Conservation (phyloP, 768 basidiomycete species). For the Suillus spraguei region DNA sequence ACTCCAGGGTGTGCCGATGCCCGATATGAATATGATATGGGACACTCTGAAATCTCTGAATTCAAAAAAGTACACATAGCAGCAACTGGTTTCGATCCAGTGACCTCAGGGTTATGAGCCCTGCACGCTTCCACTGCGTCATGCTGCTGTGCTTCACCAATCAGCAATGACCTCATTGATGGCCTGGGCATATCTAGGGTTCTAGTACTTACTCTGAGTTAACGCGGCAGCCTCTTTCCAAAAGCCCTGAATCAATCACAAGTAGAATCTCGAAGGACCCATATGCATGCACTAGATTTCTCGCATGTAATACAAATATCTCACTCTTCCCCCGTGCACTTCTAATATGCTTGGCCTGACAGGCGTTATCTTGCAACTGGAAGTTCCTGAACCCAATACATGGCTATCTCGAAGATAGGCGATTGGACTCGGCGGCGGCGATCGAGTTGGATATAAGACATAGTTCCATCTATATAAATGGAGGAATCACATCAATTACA, state of each 20-base stretch:
- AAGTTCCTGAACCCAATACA: not conserved
- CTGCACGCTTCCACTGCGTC: conserved; percentile 34
- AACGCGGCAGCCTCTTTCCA: not conserved
- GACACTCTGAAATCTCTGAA: not conserved
- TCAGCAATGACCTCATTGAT: not conserved
- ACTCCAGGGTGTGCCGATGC: no score
- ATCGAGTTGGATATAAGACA: not conserved
- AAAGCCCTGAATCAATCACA: not conserved
- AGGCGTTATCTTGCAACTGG: not conserved
- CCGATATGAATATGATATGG: no score
- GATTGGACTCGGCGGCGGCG: not conserved
- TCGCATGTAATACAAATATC: not conserved
- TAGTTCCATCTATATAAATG: not conserved
- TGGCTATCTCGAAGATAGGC: not conserved
- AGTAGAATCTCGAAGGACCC: not conserved
- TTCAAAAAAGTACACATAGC: conserved; percentile 16
- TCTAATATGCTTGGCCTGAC: not conserved
- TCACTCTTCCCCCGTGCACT: not conserved
- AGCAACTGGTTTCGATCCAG: conserved; percentile 36
- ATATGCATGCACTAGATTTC: not conserved
- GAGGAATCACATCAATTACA: not conserved
- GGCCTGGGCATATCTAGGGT: not conserved
- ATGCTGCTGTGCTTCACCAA: conserved; percentile 19
- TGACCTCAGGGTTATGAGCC: conserved; percentile 33
- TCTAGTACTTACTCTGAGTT: no score